Evolutionary conservation across 2,329 filamentous ascomycete species (phyloP).

Genomic region (Blumeria graminis): DNA sequence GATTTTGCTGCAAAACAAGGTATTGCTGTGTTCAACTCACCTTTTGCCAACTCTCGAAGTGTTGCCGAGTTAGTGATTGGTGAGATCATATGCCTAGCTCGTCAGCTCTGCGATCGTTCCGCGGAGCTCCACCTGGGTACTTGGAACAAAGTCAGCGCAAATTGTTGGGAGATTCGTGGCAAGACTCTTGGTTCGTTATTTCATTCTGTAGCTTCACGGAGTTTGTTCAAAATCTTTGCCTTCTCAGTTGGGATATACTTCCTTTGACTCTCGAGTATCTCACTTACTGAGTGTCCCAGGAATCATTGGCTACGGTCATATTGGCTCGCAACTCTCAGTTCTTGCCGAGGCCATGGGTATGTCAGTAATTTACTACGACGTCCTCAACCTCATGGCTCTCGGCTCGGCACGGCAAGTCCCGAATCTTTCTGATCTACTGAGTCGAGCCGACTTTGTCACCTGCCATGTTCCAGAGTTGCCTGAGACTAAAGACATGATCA

Average conservation of each 20-base stretch:
- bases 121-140: conserved; percentile 81
- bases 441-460: conserved; percentile 72
- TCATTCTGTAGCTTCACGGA: background rate
- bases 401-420: conserved; percentile 70
- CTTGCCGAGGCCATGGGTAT: conserved; percentile 95
- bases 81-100: conserved; percentile 76
- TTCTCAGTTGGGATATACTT: no score
- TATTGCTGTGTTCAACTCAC: conserved; percentile 97
- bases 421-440: conserved; percentile 51
- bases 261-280: no score
- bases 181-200: conserved; percentile 60
- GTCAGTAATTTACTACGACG: conserved; percentile 92
- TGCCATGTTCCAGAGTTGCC: conserved; percentile 83
- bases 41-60: conserved; percentile 91
- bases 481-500: conserved; percentile 85
- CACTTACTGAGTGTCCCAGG: conserved; percentile 19
- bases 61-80: conserved; percentile 90
- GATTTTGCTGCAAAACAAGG: conserved; percentile 61
- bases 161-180: conserved; percentile 94
- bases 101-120: conserved; percentile 80
- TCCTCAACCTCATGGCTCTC: conserved; percentile 80
- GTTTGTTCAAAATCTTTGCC: no score
- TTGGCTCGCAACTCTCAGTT: conserved; percentile 86
- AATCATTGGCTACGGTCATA: conserved; percentile 93
- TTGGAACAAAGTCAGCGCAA: conserved; percentile 94